Evolutionary conservation across 352 stramenopile genomes (phyloP), one percentile per base, ranked within the genome.

Genomic region (Blastocystis sp.): DNA sequence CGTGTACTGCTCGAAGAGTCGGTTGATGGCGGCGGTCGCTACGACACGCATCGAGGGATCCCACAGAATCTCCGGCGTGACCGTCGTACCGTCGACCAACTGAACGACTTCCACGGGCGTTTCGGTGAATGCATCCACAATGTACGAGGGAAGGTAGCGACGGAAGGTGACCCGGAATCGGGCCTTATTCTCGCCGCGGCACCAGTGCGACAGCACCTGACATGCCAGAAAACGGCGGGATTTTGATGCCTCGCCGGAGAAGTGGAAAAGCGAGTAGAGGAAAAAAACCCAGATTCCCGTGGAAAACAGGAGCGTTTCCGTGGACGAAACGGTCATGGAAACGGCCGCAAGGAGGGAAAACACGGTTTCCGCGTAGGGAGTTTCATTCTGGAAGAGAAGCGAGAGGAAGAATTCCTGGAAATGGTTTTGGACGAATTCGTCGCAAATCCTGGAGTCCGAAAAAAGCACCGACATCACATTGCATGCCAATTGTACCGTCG

Each of bases 71-170:
- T 81, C 69, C 1, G 69, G 14, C 1, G 69, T 64, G 36, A 63
- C 36, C n/a, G 69, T 81, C 34, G 69, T 81, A n/a, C 42, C 29
- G 40, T 81, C 69, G 24, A 81, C 9, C 0, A 42, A 9, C 1
- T 32, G 46, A 2, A 81, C 2, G 21, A 40, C 49, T 18, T 64
- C 29, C 16, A 34, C 63, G 16, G 29, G 29, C 3, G n/a, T 1
- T 16, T 63, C 69, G 21, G 44, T 44, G 4, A 81, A 14, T 16
- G 38, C 18, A 0, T 49, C 32, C 27, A 81, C 69, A 14, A 81
- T 51, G 46, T 81, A 81, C 24, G 44, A 40, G 34, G 69, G 69
- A 1, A 81, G 51, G 69, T 63, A 64, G 16, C 48, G 48, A n/a
- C 48, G 44, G 18, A 81, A 32, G 4, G 53, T 81, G 44, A 81